A percentile compares a stretch with the other conserved stretches of the same genome.
Evolutionary conservation across 768 basidiomycete genomes (phyloP).

Genomic region (Suillus americanus): DNA sequence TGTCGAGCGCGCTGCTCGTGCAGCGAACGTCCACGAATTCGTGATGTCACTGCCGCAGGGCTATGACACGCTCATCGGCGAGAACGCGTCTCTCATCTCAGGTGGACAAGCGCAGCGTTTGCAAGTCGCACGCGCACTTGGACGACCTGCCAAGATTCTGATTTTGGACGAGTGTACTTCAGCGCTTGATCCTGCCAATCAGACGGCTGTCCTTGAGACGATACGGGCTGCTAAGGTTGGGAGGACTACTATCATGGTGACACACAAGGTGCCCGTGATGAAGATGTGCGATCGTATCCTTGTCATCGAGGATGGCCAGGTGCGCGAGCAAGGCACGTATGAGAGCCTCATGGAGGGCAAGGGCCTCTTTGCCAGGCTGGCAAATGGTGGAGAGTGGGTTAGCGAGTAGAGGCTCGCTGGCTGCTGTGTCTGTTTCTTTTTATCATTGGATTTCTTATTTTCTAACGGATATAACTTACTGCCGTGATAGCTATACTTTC

Average conservation of each 20-base stretch:
- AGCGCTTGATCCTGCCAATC: constrained; percentile 84
- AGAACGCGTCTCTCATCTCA: constrained; percentile 88
- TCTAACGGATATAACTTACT: background rate
- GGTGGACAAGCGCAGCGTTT: constrained; percentile 95
- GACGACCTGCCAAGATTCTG: constrained; percentile 66
- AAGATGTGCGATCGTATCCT: constrained; percentile 87
- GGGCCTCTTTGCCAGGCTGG: constrained; percentile 76
- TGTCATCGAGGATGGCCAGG: constrained; percentile 72
- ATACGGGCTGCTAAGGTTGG: constrained; percentile 63
- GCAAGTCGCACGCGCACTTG: constrained; percentile 90
- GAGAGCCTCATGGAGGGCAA: constrained; percentile 63
- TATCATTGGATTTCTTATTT: background rate
- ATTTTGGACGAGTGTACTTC: constrained; percentile 96
- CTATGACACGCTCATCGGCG: constrained; percentile 86
- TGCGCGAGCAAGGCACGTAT: constrained; percentile 79
- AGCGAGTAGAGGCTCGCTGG: constrained; percentile 19
- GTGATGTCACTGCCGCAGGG: constrained; percentile 75
- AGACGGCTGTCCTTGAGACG: constrained; percentile 78
- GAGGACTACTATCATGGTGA: constrained; percentile 87
- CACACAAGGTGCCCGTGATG: constrained; percentile 92
- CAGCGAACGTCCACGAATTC: constrained; percentile 87
- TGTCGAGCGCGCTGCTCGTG: constrained; percentile 67
- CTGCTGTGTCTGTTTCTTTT: background rate
- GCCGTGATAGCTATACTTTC: constrained; percentile 7
- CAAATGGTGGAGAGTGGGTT: constrained; percentile 74